Evolutionary conservation across 257 asterid genomes (phyloP).

Genomic region (Penstemon barbatus): DNA sequence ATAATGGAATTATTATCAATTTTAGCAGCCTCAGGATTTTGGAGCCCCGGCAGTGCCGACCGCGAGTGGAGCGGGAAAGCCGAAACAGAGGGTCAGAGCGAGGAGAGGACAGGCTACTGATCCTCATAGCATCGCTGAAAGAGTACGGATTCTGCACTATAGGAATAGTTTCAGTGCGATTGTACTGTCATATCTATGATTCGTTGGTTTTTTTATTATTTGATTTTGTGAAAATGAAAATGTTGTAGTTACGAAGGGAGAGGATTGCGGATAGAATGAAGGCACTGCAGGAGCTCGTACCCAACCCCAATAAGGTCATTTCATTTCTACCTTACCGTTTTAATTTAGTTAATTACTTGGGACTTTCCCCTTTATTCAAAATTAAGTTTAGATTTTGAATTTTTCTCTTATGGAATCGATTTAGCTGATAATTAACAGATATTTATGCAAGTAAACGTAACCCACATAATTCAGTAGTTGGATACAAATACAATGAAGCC

Average conservation of each 20-base stretch:
- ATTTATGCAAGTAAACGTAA: too few species aligned
- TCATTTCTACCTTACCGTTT: background rate
- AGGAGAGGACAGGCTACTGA: constrained; percentile 95
- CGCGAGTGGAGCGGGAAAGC: constrained; percentile 58
- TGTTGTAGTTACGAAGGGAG: constrained; percentile 89
- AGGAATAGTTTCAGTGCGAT: background rate
- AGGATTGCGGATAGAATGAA: constrained; percentile 98
- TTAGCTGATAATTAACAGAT: too few species aligned
- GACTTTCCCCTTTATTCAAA: too few species aligned
- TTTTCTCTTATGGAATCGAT: too few species aligned
- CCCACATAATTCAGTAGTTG: too few species aligned
- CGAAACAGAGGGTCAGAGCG: constrained; percentile 73
- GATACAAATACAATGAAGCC: too few species aligned
- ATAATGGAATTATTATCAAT: too few species aligned
- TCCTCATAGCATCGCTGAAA: constrained; percentile 92
- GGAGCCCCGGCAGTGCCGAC: constrained; percentile 7
- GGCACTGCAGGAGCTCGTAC: constrained; percentile 88
- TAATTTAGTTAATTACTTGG: too few species aligned
- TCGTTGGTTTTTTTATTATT: constrained; percentile 15
- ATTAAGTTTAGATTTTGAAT: too few species aligned
- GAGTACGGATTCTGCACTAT: constrained; percentile 45
- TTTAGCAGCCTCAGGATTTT: too few species aligned
- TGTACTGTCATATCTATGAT: background rate
- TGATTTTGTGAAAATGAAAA: constrained; percentile 32
- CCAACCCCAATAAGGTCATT: constrained; percentile 85